phyloP scores from a whole-genome alignment of 495 filamentous ascomycete genomes.

The Neurospora cerealis region DNA sequence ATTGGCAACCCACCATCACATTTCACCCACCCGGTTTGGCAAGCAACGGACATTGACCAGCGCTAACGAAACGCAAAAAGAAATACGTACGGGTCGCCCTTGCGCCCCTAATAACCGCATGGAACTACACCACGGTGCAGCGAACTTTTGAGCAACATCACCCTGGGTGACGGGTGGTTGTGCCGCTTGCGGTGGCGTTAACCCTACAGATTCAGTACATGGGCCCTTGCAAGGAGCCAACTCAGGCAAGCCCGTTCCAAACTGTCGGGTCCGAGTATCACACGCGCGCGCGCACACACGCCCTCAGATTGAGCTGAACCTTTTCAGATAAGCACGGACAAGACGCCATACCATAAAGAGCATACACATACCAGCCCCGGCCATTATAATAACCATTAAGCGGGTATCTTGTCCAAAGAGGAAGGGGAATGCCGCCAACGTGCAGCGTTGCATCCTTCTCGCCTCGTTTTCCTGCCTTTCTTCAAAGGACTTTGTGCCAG shows the following conservation, averaged over 20 bases:
- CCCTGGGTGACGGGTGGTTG: not conserved
- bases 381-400: not conserved
- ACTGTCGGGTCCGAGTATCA: slow-evolving; percentile 6
- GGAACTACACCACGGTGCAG: not conserved
- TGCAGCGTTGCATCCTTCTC: not conserved
- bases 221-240: not conserved
- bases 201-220: not conserved
- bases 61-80: not conserved
- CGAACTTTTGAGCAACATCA: not conserved
- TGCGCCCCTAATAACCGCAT: not conserved
- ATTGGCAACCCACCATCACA: not conserved
- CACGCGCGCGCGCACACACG: not conserved
- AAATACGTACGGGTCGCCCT: not conserved
- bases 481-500: not conserved
- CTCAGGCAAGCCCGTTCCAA: slow-evolving; percentile 6
- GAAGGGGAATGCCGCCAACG: not conserved
- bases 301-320: not conserved
- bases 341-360: not conserved
- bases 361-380: not conserved
- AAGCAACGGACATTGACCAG: not conserved
- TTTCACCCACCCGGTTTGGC: not conserved
- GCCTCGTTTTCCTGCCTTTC: not conserved
- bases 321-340: not conserved
- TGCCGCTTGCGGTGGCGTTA: not conserved
- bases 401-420: not conserved